Evolutionary conservation across 805 yeast genomes (phyloP), one percentile per base, ranked within the genome.

Genomic region (Metschnikowia continentalis): DNA sequence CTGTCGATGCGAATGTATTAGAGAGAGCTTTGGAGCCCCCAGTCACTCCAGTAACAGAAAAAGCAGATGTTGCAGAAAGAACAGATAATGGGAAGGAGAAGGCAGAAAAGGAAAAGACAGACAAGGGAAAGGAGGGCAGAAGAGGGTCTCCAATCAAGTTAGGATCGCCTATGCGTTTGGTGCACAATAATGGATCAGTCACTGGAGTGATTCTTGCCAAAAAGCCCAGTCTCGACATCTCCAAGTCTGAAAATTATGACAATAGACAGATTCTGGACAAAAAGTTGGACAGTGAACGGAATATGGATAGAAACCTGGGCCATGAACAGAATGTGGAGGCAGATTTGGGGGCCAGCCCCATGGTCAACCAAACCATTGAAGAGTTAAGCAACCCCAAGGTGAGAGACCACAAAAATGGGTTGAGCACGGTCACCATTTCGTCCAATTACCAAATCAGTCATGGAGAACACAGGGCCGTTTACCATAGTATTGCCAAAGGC

Each of bases 131-230:
- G n/a, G 35, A 35, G 14, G n/a, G 6, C 37, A 36, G 14, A 20
- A 42, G 30, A 32, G 46, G 38, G 36, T 54, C 60, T 3, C 72
- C 74, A 3, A 72, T 72, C 33, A 72, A 72, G 53, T 69, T 72
- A 43, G 66, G 69, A n/a, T 68, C 74, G 5, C 77, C 78, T 1
- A 59, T 71, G 32, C 66, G 62, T 50, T 51, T 72, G 30, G 63
- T 68, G 11, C 69, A 64, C 50, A 61, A 64, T 8, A 68, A 68
- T 19, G 60, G 64, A 1, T 49, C 65, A 1, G 66, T 68, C 6
- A 66, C 70, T 0, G 68, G 66, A 1, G 55, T 63, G 13, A 54
- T 49, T 22, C 55, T 57, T 32, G 58, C 54, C 54, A 54, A 41
- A 38, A 45, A 49, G 22, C 36, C 40, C 4, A 23, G 40, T 44